Base-by-base conservation (phyloP, 1,139 yeast species). In the Trichomonascaceae sp. region DNA sequence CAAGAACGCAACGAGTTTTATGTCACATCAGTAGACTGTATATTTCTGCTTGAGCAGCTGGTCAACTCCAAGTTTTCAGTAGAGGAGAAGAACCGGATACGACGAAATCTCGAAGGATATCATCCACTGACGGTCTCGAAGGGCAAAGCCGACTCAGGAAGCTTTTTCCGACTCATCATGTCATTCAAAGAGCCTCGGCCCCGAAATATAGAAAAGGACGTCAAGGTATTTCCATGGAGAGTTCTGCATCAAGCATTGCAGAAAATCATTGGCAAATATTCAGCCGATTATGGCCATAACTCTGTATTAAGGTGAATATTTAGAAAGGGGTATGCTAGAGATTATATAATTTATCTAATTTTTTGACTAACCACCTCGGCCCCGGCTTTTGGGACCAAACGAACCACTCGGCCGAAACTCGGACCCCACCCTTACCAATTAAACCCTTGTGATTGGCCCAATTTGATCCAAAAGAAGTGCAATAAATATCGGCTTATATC, bases 191-290 rank as follows among this genome's bases (percentile, higher is more conserved):
- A 77, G 52, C 90, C 91, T 1, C 75, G 84, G 59, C 90, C 90
- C 3, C 71, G 90, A 45, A 84, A 83, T 62, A 85, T 85, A 54
- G 89, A 83, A 63, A 85, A 85, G 65, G 87, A 84, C 64, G 80
- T 84, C 58, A 84, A 84, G 64, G 89, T 84, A 3, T 82, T 84
- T 62, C 74, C 74, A 41, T 84, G 90, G 90, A 63, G 70, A 20
- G 76, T 77, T 53, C 69, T 84, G 41, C 76, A 73, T 43, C 73
- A 70, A 45, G 90, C 90, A 0, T 66, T 84, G 52, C 70, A 73
- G 45, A 84, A 82, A 63, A 85, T 84, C n/a, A 74, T 83, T 50
- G 74, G 83, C 47, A 84, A 84, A 66, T 85, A 84, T 63, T 68
- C 72, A 8, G 73, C 71, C 3, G 69, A 65, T 52, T 65, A 48